phyloP scores from a whole-genome alignment of 495 filamentous ascomycete genomes.

The Aspergillus steynii region DNA sequence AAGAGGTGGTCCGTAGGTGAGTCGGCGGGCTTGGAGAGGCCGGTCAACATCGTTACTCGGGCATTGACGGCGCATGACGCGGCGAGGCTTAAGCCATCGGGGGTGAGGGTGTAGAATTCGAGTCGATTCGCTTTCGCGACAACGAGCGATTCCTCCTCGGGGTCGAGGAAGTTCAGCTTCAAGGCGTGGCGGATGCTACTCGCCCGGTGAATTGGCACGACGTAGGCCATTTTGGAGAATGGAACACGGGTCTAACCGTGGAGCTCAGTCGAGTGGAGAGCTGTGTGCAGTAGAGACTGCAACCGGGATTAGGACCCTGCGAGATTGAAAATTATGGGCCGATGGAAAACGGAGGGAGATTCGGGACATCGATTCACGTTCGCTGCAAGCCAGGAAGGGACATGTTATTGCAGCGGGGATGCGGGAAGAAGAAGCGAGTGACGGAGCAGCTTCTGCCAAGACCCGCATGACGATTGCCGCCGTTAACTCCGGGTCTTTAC shows the following conservation, averaged over 20 bases:
- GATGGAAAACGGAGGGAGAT: neutral
- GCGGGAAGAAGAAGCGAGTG: neutral
- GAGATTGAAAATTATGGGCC: neutral
- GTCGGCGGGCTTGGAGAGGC: conserved; percentile 68
- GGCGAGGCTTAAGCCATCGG: conserved; percentile 60
- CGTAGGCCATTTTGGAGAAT: conserved; percentile 74
- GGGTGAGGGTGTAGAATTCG: conserved; percentile 71
- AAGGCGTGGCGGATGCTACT: conserved; percentile 88
- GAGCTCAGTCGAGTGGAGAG: neutral
- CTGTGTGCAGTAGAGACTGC: neutral
- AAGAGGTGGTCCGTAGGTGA: conserved; percentile 84
- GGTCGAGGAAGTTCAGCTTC: conserved; percentile 69
- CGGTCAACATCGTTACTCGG: conserved; percentile 80
- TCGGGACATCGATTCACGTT: neutral
- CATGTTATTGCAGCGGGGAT: neutral
- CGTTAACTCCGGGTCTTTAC: neutral
- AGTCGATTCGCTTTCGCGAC: conserved; percentile 93
- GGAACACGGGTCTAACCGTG: neutral
- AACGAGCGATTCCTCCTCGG: conserved; percentile 78
- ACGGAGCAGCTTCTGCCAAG: neutral
- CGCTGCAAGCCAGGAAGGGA: neutral
- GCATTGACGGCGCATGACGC: conserved; percentile 75
- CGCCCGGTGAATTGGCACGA: conserved; percentile 89
- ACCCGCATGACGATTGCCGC: neutral
- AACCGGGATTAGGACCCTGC: neutral